Evolutionary conservation across 2,329 filamentous ascomycete genomes (phyloP).

Genomic region (Nemania sp.): DNA sequence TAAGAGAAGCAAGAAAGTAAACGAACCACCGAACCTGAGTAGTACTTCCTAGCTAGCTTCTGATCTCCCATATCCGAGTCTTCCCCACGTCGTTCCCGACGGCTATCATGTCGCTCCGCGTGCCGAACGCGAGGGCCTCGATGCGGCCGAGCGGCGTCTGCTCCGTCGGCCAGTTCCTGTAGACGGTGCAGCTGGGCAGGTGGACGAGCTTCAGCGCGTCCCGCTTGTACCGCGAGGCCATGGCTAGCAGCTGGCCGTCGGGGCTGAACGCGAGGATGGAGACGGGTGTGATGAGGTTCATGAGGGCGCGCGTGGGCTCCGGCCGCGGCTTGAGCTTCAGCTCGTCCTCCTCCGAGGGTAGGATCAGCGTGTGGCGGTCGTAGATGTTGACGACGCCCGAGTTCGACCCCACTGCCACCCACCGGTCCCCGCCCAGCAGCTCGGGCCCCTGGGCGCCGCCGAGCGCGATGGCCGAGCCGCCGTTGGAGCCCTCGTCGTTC

Average conservation of each 20-base stretch:
- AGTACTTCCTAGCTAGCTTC: conserved; percentile 60
- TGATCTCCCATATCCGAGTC: conserved; percentile 89
- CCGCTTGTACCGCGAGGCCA: conserved; percentile 85
- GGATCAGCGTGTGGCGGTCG: conserved; percentile 71
- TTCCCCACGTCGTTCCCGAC: conserved; percentile 89
- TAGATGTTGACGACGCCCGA: conserved; percentile 94
- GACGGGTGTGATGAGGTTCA: conserved; percentile 86
- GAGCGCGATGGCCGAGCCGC: conserved; percentile 79
- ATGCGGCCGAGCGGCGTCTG: conserved; percentile 87
- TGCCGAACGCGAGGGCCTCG: conserved; percentile 71
- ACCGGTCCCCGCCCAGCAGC: conserved; percentile 76
- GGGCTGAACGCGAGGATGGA: conserved; percentile 80
- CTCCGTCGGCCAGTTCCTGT: conserved; percentile 94
- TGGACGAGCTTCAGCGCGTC: conserved; percentile 88
- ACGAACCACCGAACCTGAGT: too few species aligned
- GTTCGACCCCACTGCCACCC: conserved; percentile 85
- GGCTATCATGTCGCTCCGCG: conserved; percentile 70
- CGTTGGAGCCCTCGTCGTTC: conserved; percentile 88
- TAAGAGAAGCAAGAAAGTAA: neutral
- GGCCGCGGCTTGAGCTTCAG: conserved; percentile 67
- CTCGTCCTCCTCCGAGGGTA: conserved; percentile 44
- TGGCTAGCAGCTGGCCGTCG: conserved; percentile 86
- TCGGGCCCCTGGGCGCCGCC: conserved; percentile 69
- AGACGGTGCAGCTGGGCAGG: conserved; percentile 89
- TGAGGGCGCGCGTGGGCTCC: conserved; percentile 72